Evolutionary conservation across 371 early-diverging fungal species (phyloP).

Genomic region (Pancytospora epiphaga): DNA sequence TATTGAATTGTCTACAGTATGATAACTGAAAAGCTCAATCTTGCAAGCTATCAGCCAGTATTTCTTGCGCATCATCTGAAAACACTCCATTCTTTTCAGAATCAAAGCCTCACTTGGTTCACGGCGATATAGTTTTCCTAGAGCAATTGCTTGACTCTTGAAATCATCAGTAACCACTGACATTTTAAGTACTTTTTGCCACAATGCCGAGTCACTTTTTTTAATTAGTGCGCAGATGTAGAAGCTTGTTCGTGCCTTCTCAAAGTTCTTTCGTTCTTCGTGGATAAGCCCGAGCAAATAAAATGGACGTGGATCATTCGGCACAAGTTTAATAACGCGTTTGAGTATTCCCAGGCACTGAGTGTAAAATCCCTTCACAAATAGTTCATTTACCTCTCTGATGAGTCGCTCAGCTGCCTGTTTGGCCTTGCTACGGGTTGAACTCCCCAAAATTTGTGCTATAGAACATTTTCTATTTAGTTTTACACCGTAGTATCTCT

Average conservation of each 20-base stretch:
- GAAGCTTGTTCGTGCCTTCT: constrained; percentile 68
- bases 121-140: constrained; percentile 50
- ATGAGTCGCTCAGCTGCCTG: constrained; percentile 40
- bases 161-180: constrained; percentile 34
- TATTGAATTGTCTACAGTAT: constrained; percentile 45
- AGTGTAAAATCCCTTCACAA: constrained; percentile 44
- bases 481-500: constrained; percentile 20
- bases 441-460: constrained; percentile 25
- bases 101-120: constrained; percentile 35
- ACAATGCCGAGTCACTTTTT: constrained; percentile 63
- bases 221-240: constrained; percentile 78
- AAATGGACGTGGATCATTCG: constrained; percentile 49
- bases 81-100: constrained; percentile 36
- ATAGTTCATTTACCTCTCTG: constrained; percentile 49
- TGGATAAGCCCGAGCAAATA: constrained; percentile 70
- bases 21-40: constrained; percentile 48
- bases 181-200: constrained; percentile 67
- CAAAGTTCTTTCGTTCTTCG: constrained; percentile 70
- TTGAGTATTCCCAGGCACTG: constrained; percentile 42
- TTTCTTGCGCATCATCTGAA: constrained; percentile 20
- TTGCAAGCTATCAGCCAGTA: constrained; percentile 38
- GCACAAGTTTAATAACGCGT: constrained; percentile 39
- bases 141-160: constrained; percentile 51
- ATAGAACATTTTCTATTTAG: constrained; percentile 8
- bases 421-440: constrained; percentile 12